These are phyloP conservation scores for Agaricus bisporus DNA, from an alignment of 768 basidiomycete genomes.

Conservation along the genomic window DNA sequence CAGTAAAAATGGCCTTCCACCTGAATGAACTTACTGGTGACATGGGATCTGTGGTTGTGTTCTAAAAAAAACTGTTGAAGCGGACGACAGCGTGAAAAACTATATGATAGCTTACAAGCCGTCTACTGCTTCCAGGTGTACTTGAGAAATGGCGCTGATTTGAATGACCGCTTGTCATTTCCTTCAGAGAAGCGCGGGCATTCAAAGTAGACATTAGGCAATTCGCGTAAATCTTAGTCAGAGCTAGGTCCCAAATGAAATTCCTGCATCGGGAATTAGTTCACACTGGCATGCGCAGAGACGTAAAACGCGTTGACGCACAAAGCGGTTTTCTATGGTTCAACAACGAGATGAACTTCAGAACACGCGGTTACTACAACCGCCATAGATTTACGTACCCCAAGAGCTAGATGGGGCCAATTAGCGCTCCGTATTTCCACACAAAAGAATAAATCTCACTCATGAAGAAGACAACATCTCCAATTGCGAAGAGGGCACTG, in stretches of 20 bases:
- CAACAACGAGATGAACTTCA: background rate
- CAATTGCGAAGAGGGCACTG: constrained; percentile 34
- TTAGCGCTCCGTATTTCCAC: background rate
- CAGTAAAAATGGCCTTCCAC: too few species aligned
- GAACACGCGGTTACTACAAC: background rate
- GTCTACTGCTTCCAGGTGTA: constrained; percentile 10
- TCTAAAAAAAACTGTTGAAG: background rate
- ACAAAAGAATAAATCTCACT: constrained; percentile 20
- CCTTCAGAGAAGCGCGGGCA: constrained; percentile 30
- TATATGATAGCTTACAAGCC: constrained; percentile 7
- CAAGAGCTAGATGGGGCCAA: constrained; percentile 22
- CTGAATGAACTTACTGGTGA: background rate
- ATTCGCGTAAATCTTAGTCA: constrained; percentile 44
- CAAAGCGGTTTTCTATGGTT: constrained; percentile 37
- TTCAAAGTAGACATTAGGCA: constrained; percentile 44
- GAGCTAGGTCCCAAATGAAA: constrained; percentile 43
- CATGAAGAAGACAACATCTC: constrained; percentile 40
- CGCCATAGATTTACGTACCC: constrained; percentile 18
- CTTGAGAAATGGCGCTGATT: constrained; percentile 4
- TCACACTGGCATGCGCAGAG: background rate
- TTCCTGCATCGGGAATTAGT: constrained; percentile 23
- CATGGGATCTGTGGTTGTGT: background rate
- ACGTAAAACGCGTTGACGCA: constrained; percentile 18
- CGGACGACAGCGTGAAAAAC: background rate
- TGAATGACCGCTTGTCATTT: constrained; percentile 14